Evolutionary conservation across 495 filamentous ascomycete species (phyloP).

Genomic region (Sphaerosporella brunnea): DNA sequence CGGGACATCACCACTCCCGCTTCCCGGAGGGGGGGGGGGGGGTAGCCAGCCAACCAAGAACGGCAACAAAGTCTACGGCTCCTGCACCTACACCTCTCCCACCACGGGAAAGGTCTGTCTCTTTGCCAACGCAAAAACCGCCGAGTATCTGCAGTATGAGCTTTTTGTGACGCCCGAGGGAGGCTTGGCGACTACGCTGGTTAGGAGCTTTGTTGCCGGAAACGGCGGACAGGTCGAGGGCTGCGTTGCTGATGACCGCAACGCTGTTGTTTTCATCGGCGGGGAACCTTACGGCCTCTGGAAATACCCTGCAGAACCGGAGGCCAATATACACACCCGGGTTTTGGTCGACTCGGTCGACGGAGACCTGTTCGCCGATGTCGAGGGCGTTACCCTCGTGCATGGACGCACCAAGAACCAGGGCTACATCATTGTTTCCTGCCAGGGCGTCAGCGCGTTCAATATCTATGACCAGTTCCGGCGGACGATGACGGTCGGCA

Average conservation of each 20-base stretch:
- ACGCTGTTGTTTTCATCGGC: conserved; percentile 27
- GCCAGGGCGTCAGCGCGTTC: conserved; percentile 28
- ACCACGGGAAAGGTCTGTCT: conserved; percentile 24
- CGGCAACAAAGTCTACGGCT: conserved; percentile 16
- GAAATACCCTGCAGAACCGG: conserved; percentile 27
- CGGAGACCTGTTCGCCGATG: conserved; percentile 25
- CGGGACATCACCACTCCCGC: too few relatives aligned
- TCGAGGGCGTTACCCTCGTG: conserved; percentile 28
- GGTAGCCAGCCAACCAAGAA: conserved; percentile 25
- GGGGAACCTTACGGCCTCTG: conserved; percentile 28
- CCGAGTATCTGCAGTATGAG: conserved; percentile 28
- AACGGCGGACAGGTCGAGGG: conserved; percentile 28
- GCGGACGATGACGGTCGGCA: conserved; percentile 24
- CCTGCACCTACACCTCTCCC: conserved; percentile 13
- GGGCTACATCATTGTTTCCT: conserved; percentile 28
- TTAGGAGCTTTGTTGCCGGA: conserved; percentile 26
- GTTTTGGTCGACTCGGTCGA: conserved; percentile 25
- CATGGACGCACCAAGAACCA: conserved; percentile 24
- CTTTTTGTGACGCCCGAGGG: conserved; percentile 19
- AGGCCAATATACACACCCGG: conserved; percentile 15
- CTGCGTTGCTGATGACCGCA: conserved; percentile 28
- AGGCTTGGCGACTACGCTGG: conserved; percentile 24
- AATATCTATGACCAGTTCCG: conserved; percentile 27
- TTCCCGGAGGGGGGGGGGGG: conserved; percentile 21
- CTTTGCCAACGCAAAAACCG: conserved; percentile 29